A percentile compares a stretch with the other conserved stretches of the same genome.
phyloP scores from a whole-genome alignment of 306 rosid species.

The Rosa rugosa region DNA sequence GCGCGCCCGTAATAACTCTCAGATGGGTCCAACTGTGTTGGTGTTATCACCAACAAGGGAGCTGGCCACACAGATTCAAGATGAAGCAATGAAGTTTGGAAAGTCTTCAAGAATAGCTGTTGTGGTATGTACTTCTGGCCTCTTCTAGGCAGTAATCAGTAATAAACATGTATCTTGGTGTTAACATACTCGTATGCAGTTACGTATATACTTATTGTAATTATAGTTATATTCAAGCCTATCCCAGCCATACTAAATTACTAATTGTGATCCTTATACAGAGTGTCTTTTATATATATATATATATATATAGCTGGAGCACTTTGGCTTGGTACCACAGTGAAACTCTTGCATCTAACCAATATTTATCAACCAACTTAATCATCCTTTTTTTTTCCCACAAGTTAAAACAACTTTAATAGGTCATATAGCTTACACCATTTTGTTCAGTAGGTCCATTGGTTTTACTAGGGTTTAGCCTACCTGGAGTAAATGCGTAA shows the following conservation, averaged over 20 bases:
- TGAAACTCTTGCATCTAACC: neutral
- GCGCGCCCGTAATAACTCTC: conserved; percentile 64
- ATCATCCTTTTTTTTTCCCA: neutral
- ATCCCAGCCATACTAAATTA: neutral
- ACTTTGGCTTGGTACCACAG: neutral
- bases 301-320: neutral
- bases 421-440: neutral
- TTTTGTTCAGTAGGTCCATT: neutral
- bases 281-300: too few species aligned
- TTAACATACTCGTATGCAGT: too few species aligned
- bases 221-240: neutral
- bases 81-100: conserved; percentile 94
- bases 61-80: conserved; percentile 96
- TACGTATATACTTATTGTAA: neutral
- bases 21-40: conserved; percentile 78
- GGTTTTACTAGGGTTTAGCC: neutral
- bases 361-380: neutral
- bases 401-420: neutral
- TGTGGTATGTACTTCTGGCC: conserved; percentile 49
- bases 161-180: neutral
- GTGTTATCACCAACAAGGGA: conserved; percentile 97
- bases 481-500: neutral
- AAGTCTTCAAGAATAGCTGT: conserved; percentile 82
- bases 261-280: neutral
- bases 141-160: neutral